A percentile compares a stretch with the other conserved stretches of the same genome.
phyloP scores from a whole-genome alignment of 2,329 filamentous ascomycete species.

The Ceratocystis diversiconidia region DNA sequence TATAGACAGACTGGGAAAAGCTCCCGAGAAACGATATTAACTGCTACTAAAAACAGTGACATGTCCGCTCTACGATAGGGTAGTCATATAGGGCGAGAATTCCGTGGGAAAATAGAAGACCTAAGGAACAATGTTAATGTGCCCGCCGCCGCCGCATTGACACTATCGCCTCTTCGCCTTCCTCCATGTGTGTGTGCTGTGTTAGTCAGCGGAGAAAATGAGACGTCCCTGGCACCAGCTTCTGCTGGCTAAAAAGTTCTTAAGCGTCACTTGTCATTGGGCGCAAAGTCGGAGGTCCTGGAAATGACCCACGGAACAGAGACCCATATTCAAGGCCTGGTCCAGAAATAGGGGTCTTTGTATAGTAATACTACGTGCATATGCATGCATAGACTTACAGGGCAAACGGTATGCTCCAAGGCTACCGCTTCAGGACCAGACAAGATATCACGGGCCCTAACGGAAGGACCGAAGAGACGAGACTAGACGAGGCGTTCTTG shows the following conservation, averaged over 20 bases:
- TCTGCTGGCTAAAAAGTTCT: background rate
- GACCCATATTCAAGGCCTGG: background rate
- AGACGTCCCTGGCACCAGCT: background rate
- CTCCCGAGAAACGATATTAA: background rate
- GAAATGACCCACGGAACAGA: background rate
- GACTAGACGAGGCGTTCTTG: background rate
- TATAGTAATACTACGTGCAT: background rate
- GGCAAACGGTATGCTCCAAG: background rate
- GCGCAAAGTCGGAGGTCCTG: background rate
- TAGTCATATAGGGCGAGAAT: background rate
- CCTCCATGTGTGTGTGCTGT: background rate
- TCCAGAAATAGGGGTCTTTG: background rate
- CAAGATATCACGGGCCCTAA: background rate
- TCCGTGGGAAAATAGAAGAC: background rate
- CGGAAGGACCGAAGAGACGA: constrained; percentile 2
- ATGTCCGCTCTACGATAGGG: background rate
- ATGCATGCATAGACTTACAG: background rate
- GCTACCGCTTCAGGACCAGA: background rate
- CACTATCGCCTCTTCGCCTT: background rate
- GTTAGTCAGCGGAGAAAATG: background rate
- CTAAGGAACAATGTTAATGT: background rate
- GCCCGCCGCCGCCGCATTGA: background rate
- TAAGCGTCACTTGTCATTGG: background rate
- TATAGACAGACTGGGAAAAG: background rate
- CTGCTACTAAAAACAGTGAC: background rate